These are phyloP conservation scores for Pseudotulostoma volvatum DNA, from an alignment of 495 filamentous ascomycete genomes.

Conservation along the genomic window DNA sequence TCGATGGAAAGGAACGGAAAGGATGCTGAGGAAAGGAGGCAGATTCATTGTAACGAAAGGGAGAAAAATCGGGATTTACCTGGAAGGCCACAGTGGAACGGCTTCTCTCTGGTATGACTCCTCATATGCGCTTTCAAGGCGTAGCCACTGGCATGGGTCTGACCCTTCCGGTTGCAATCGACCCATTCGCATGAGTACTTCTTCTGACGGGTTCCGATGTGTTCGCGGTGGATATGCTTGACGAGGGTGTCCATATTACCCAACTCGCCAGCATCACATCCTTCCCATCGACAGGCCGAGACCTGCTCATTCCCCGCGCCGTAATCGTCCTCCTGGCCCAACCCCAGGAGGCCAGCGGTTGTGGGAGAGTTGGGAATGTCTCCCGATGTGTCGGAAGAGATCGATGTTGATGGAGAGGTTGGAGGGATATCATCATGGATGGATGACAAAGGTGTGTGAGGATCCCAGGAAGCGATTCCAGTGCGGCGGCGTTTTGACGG, in stretches of 20 bases:
- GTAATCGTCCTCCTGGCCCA: conserved; percentile 55
- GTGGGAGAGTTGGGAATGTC: conserved; percentile 43
- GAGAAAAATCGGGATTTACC: conserved; percentile 35
- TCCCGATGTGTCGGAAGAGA: conserved; percentile 79
- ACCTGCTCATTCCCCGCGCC: conserved; percentile 69
- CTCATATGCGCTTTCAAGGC: conserved; percentile 93
- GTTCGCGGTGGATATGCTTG: conserved; percentile 80
- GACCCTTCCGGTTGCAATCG: conserved; percentile 72
- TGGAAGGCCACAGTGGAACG: conserved; percentile 87
- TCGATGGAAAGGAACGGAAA: too few species aligned
- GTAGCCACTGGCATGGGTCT: conserved; percentile 87
- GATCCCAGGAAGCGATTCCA: conserved; percentile 32
- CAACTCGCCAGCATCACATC: conserved; percentile 62
- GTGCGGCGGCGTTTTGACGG: conserved; percentile 37
- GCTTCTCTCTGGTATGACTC: conserved; percentile 94
- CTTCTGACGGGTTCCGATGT: conserved; percentile 69
- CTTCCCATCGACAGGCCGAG: conserved; percentile 77
- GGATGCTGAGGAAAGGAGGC: neutral
- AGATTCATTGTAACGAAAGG: conserved; percentile 1
- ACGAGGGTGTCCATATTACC: conserved; percentile 90
- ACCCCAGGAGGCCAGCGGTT: conserved; percentile 30
- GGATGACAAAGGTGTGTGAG: conserved; percentile 31
- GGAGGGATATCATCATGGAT: conserved; percentile 25
- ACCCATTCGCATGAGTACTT: conserved; percentile 92
- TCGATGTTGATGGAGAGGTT: conserved; percentile 33